Base-by-base conservation (phyloP, 192 early-diverging fungal species). In the Spinellus fusiger region DNA sequence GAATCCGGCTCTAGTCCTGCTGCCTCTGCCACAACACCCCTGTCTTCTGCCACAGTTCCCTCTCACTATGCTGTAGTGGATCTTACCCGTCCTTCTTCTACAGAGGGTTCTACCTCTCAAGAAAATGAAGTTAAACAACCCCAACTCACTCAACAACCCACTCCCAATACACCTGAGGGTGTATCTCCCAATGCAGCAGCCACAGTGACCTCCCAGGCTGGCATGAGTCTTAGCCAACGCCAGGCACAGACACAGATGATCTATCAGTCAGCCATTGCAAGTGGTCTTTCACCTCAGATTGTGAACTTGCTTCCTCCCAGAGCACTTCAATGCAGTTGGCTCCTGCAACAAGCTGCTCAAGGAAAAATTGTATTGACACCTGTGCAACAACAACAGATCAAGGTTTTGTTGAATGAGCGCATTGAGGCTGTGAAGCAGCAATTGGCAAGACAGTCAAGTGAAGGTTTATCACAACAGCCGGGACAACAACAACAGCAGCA, bases 321-420 rank as follows among this genome's bases (percentile, higher is more conserved):
- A 1, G 69, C 69, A 22, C 34, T 71, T 1, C 69, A 71, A 29
- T 64, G 53, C 10, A 65, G 49, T 15, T 71, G 69, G 69, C 23
- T 71, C 15, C 38, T 71, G 10, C 58, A 65, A 29, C 63, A 71
- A 33, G 51, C 63, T 8, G 53, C 27, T 0, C 63, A 56, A 5
- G 49, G 54, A 1, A 65, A 65, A 26, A 48, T 61, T 15, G 3
- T 15, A 1, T 33, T 65, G 13, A 61, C 46, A 9, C n/a, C 49
- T 10, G 20, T 13, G 2, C 68, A 70, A 50, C 68, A 70, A 29
- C 63, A 71, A 28, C 69, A 71, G n/a, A 65, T 71, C 18, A 57
- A 56, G n/a, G 16, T 9, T 27, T 26, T 65, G 58, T 38, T 71
- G 20, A 65, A 61, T 34, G 61, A 56, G 7, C 35, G 37, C 35